Base-by-base conservation (phyloP, 306 rosid species). In the Rosa rugosa region DNA sequence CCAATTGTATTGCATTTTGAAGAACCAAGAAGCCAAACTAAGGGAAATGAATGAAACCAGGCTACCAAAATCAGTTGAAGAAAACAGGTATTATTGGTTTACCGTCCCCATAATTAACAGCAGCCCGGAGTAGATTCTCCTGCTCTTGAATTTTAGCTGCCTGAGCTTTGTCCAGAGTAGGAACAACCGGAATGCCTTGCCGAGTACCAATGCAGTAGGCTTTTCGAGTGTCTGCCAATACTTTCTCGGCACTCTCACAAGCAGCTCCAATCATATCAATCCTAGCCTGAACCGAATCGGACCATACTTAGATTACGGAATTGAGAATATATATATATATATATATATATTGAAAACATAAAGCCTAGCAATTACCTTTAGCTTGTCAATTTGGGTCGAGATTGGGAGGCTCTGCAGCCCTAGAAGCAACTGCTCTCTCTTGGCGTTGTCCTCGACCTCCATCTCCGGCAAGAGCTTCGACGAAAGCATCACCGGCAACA, bases 81-180 rank as follows among this genome's bases (percentile, higher is more conserved):
- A 31, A 31, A 31, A 31, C 3, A 31, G 45, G 45, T 6, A 42
- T 42, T 42, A 42, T 6, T 6, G 22, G 50, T 50, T 66, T 83
- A 90, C 96, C 98, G 20, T 91, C 95, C 25, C 99, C 99, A 31
- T 23, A 73, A 83, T 94, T 91, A 68, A 92, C 97, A 27, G 99
- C 93, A 68, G 97, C 88, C 23, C 97, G 97, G 75, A 94, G 99
- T 53, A 91, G 80, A 80, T 86, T 94, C 77, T 94, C 99, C 76
- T 91, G 97, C 69, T 91, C 97, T 79, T 94, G 97, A 86, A 94
- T 92, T 86, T 92, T 94, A 57, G 97, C 97, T 56, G 97, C 95
- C 89, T 92, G 95, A 20, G 93, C 97, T 87, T 94, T 94, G 81
- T 94, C 99, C 67, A 94, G 51, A 36, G 99, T 91, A 50, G 97